Evolutionary conservation across 257 asterid species (phyloP).

Genomic region (Scutellaria galericulata): DNA sequence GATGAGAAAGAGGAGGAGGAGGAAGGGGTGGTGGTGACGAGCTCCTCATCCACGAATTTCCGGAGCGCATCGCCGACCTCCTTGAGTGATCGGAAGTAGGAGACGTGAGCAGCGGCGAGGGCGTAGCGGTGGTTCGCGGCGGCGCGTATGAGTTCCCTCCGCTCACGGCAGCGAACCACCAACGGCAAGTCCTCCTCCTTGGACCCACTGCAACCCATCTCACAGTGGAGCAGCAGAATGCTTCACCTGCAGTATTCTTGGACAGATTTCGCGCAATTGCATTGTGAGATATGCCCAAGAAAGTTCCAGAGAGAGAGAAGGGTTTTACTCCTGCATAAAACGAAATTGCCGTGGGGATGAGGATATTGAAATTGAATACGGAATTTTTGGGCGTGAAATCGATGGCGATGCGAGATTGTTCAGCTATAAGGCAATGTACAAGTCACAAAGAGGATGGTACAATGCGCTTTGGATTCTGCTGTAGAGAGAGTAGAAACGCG

Average conservation of each 20-base stretch:
- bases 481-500: conserved; percentile 31
- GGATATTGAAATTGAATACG: neutral
- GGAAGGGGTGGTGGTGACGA: conserved; percentile 52
- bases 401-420: conserved; percentile 40
- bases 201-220: conserved; percentile 89
- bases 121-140: conserved; percentile 93
- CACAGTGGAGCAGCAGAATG: conserved; percentile 25
- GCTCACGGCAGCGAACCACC: conserved; percentile 84
- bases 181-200: conserved; percentile 74
- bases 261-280: conserved; percentile 40
- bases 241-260: conserved; percentile 36
- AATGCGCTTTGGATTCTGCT: conserved; percentile 37
- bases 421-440: conserved; percentile 43
- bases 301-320: conserved; percentile 18
- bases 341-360: conserved; percentile 19
- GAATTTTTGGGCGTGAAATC: conserved; percentile 24
- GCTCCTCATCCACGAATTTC: conserved; percentile 89
- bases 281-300: conserved; percentile 37
- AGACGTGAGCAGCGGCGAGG: conserved; percentile 87
- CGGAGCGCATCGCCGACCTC: conserved; percentile 92
- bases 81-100: conserved; percentile 79
- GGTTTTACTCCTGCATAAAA: neutral
- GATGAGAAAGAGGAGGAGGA: conserved; percentile 70
- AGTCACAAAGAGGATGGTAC: conserved; percentile 33
- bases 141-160: conserved; percentile 74